phyloP scores from a whole-genome alignment of 441 rosid genomes.

The Daphne laureola region DNA sequence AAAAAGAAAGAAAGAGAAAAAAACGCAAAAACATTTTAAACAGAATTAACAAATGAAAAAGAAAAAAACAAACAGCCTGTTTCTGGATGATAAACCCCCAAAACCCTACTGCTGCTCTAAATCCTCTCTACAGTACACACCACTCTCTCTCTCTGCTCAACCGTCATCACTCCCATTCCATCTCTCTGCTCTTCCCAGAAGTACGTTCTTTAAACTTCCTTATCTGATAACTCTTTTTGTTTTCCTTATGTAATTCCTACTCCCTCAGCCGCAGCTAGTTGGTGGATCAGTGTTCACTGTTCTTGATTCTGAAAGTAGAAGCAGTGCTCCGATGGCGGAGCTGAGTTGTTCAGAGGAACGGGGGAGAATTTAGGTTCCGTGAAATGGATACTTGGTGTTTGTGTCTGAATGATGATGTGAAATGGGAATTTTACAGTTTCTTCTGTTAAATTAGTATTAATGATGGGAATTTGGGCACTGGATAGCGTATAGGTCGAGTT shows the following conservation, averaged over 20 bases:
- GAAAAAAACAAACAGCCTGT: conserved; percentile 6
- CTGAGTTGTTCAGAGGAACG: too few relatives aligned
- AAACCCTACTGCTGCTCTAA: conserved; percentile 62
- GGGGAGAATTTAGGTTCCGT: too few relatives aligned
- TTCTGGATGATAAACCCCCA: conserved; percentile 61
- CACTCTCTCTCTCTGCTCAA: conserved; percentile 14
- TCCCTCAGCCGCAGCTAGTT: conserved; percentile 1
- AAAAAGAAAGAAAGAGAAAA: neutral
- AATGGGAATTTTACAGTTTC: too few relatives aligned
- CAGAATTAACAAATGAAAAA: neutral
- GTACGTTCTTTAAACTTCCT: conserved; percentile 6
- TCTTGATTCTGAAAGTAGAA: conserved; percentile 2
- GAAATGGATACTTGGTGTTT: too few relatives aligned
- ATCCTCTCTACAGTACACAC: conserved; percentile 16
- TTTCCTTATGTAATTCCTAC: conserved; percentile 3
- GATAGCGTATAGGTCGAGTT: too few relatives aligned
- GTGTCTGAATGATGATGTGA: too few relatives aligned
- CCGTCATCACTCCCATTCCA: conserved; percentile 17
- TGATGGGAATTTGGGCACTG: too few relatives aligned
- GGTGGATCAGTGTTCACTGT: neutral
- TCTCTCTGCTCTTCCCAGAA: neutral
- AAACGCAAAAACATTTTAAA: conserved; percentile 18
- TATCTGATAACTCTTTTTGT: neutral
- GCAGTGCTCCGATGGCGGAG: too few relatives aligned
- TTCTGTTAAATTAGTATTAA: too few relatives aligned